Evolutionary conservation across 2,329 filamentous ascomycete species (phyloP), one percentile per base, ranked within the genome.

Genomic region (Orbilia ellipsospora): DNA sequence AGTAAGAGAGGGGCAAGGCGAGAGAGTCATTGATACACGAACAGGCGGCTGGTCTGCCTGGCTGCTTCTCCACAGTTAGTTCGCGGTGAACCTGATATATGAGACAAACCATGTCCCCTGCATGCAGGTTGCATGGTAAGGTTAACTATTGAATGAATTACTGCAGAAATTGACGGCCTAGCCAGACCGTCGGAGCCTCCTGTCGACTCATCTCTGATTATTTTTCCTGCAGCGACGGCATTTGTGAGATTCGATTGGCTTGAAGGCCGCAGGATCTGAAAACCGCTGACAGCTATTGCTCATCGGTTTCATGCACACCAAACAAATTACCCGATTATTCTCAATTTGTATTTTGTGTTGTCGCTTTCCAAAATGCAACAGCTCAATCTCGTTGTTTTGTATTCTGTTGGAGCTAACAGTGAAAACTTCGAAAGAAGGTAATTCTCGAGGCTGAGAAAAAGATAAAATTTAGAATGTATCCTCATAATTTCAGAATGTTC

Each of bases 351-450:
- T 23, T 23, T 20, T 44, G 55, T 59, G 55, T 59, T 59, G 55
- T 59, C n/a, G 31, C 6, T 1, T 31, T 16, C n/a, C 55, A 59
- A 59, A 59, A 59, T 59, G 55, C 55, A 59, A 59, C 55, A 59
- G 16, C 8, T 15, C 44, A 48, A 6, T 48, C 44, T 36, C 31
- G 31, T 36, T 36, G 31, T 36, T 36, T 36, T 23, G 4, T 23
- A 2, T 23, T 23, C 23, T 23, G n/a, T n/a, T 23, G 2, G 23
- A 23, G 23, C 23, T 23, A 4, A 2, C 2, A 23, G 4, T 23
- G 23, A 23, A 23, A 23, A 23, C 23, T 23, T 23, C 23, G 23
- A 4, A 23, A 23, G 4, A 23, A 23, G n/a, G n/a, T n/a, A n/a
- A n/a, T n/a, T n/a, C n/a, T n/a, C n/a, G n/a, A n/a, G n/a, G n/a